These are phyloP conservation scores for Citrullus mucosospermus DNA, from an alignment of 306 rosid genomes.

Conservation along the genomic window DNA sequence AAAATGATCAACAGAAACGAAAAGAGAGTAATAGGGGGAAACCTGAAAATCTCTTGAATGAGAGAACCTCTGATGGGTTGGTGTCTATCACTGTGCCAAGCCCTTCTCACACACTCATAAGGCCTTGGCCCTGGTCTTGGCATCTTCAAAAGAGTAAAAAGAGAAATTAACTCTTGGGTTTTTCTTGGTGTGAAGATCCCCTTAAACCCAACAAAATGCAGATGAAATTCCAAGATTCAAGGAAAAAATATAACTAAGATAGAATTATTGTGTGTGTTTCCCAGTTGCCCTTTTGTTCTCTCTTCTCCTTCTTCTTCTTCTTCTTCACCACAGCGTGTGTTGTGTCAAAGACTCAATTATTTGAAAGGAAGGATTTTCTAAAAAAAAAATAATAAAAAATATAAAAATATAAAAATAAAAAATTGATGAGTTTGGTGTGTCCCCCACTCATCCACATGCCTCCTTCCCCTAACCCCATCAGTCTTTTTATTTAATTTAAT, in stretches of 20 bases:
- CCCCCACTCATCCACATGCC: slow-evolving; percentile 81
- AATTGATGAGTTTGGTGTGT: slow-evolving; percentile 29
- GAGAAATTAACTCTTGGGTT: background rate
- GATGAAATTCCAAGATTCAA: background rate
- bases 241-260: background rate
- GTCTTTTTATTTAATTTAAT: slow-evolving; percentile 5
- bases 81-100: slow-evolving; percentile 82
- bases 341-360: slow-evolving; percentile 29
- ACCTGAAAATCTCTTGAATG: slow-evolving; percentile 84
- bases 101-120: slow-evolving; percentile 63
- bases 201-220: background rate
- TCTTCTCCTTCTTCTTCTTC: background rate
- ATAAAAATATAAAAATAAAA: too few relatives aligned
- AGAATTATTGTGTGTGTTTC: background rate
- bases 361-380: slow-evolving; percentile 9
- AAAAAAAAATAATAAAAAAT: too few relatives aligned
- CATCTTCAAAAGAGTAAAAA: slow-evolving; percentile 22
- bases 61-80: slow-evolving; percentile 75
- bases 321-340: background rate
- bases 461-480: slow-evolving; percentile 56
- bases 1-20: background rate
- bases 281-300: background rate
- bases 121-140: slow-evolving; percentile 65
- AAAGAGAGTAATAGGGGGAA: background rate
- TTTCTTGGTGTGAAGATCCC: background rate